These are phyloP conservation scores for Lonicera japonica DNA, from an alignment of 129 eudicot species.

Conservation along the genomic window DNA sequence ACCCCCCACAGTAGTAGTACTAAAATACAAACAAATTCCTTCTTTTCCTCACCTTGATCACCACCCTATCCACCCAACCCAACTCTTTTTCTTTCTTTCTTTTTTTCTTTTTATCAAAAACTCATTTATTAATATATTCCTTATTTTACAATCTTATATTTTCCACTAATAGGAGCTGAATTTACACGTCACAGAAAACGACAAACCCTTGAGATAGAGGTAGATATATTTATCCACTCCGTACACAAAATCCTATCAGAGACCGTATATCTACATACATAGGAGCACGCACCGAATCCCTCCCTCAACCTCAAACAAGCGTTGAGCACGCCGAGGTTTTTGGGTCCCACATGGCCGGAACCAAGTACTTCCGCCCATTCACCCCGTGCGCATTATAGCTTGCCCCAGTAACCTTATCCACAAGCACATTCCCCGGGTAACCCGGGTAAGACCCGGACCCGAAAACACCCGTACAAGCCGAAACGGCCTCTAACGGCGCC, in stretches of 20 bases:
- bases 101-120: no score
- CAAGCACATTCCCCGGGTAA: slow-evolving; percentile 44
- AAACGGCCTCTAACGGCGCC: slow-evolving; percentile 69
- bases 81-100: no score
- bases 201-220: slow-evolving; percentile 19
- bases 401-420: slow-evolving; percentile 65
- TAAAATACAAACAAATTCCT: no score
- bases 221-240: neutral
- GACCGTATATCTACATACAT: slow-evolving; percentile 17
- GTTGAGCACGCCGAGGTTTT: slow-evolving; percentile 46
- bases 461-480: slow-evolving; percentile 66
- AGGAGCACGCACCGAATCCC: slow-evolving; percentile 6
- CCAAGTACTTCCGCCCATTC: slow-evolving; percentile 60
- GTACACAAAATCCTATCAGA: neutral
- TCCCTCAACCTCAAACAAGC: slow-evolving; percentile 35
- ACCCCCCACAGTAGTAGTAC: no score
- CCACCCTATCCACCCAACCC: no score
- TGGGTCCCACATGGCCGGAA: slow-evolving; percentile 91
- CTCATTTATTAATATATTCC: no score
- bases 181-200: slow-evolving; percentile 41
- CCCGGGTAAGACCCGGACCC: slow-evolving; percentile 89
- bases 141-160: no score
- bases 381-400: slow-evolving; percentile 80
- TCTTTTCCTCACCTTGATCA: no score
- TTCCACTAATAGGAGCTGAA: neutral